Evolutionary conservation across 2,329 filamentous ascomycete genomes (phyloP), one percentile per base, ranked within the genome.

Genomic region (Pseudogymnoascus sp.): DNA sequence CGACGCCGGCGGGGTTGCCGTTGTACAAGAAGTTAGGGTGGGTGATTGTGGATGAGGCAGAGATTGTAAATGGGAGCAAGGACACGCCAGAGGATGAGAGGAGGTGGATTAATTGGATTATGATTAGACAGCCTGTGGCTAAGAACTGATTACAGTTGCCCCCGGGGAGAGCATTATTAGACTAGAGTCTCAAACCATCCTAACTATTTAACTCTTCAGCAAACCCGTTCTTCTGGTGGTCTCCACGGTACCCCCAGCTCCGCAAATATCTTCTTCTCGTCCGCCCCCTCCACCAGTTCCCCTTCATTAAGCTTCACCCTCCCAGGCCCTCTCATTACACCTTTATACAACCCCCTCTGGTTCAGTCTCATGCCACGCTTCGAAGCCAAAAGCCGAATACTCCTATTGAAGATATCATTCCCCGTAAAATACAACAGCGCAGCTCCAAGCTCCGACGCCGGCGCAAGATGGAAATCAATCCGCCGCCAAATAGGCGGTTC

Each of bases 391-490:
- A 95, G 75, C 65, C 93, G 78, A 72, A 97, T 83, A 70, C 90
- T 95, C 13, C 92, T 80, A 72, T 97, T 97, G 76, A 97, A 97
- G 35, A 96, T 88, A 71, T 96, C 92, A 67, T 97, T 94, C 0
- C 93, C 93, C 0, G 93, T 97, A 70, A 97, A 97, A 71, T 97
- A 97, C n/a, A 97, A 82, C 64, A 97, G 72, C 0, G 92, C 92
- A 0, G 90, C 92, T 1, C 93, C 93, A 59, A 91, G 80, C 73
- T 96, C 87, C 1, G 82, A 78, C 66, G 86, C 85, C 0, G 92
- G 92, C 0, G 96, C 92, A 3, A 95, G 81, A 1, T 97, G 77
- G 17, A 97, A 82, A 71, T 97, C 92, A 64, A 97, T 87, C 1
- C 92, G 83, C 7, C 92, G 82, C 92, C 91, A 96, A 0, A 82